Percentiles rank a stretch among this genome's conserved stretches.
Conservation (phyloP, 257 asterid species). For the Rehmannia glutinosa region DNA sequence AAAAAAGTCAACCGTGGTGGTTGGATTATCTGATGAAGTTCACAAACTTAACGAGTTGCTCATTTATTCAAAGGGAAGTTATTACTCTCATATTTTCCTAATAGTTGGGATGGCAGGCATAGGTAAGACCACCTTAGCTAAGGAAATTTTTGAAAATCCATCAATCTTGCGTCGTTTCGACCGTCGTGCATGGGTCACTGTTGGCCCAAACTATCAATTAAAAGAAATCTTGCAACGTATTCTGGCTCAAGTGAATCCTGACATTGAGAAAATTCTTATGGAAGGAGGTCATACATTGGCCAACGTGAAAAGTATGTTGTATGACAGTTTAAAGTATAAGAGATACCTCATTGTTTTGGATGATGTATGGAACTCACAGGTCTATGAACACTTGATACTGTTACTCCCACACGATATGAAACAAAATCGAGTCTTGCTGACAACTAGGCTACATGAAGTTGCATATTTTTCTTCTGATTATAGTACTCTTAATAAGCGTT, state of each 20-base stretch:
- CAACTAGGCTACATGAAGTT: slow-evolving; percentile 7
- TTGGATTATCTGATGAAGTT: background rate
- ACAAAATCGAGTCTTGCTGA: background rate
- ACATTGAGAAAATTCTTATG: background rate
- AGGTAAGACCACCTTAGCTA: slow-evolving; percentile 8
- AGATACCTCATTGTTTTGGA: slow-evolving; percentile 10
- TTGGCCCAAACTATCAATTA: too few relatives aligned
- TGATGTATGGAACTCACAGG: background rate
- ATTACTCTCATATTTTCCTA: background rate
- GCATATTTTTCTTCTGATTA: background rate
- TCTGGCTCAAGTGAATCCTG: too few relatives aligned
- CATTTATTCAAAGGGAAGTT: background rate
- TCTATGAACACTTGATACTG: background rate
- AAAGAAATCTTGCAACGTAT: too few relatives aligned
- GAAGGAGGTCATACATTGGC: background rate
- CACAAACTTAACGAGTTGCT: too few relatives aligned
- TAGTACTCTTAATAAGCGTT: background rate
- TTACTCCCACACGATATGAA: too few relatives aligned
- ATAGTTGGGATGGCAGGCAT: too few relatives aligned
- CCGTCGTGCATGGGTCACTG: too few relatives aligned
- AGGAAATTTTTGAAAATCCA: background rate
- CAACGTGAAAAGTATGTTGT: background rate
- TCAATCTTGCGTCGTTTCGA: too few relatives aligned
- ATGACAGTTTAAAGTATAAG: background rate
- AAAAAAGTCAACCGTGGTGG: background rate